Evolutionary conservation across 345 rosid genomes (phyloP).

Genomic region (Ailanthus altissimus): DNA sequence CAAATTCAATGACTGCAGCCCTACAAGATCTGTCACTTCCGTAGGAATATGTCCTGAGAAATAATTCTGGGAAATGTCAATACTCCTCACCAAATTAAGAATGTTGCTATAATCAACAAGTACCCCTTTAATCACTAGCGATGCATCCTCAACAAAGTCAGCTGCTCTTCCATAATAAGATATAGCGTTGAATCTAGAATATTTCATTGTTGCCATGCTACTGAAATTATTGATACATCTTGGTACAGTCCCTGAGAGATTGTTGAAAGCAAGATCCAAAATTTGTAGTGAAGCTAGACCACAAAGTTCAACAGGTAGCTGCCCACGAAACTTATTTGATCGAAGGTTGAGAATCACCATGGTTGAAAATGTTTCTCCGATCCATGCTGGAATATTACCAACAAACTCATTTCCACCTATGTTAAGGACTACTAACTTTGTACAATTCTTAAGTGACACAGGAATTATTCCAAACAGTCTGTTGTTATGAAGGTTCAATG

Average conservation of each 20-base stretch:
- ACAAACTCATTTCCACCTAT: neutral
- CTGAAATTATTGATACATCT: neutral
- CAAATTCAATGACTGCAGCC: conserved; percentile 17
- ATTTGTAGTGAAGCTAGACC: neutral
- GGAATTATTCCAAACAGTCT: neutral
- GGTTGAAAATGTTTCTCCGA: neutral
- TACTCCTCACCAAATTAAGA: neutral
- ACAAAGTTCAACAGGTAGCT: conserved; percentile 24
- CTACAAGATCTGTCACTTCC: neutral
- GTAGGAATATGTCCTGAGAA: conserved; percentile 1
- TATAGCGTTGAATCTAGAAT: neutral
- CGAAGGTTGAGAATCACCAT: conserved; percentile 10
- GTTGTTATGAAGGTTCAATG: neutral
- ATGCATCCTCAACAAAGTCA: neutral
- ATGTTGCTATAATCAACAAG: neutral
- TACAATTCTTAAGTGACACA: neutral
- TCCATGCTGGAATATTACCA: conserved; percentile 15
- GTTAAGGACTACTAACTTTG: neutral
- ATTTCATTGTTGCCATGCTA: neutral
- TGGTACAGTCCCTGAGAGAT: neutral
- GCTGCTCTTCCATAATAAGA: neutral
- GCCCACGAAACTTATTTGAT: conserved; percentile 28
- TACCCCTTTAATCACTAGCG: neutral
- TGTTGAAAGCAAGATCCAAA: neutral
- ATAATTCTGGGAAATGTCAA: neutral